phyloP scores from a whole-genome alignment of 345 rosid species.

The Lumnitzera littorea region DNA sequence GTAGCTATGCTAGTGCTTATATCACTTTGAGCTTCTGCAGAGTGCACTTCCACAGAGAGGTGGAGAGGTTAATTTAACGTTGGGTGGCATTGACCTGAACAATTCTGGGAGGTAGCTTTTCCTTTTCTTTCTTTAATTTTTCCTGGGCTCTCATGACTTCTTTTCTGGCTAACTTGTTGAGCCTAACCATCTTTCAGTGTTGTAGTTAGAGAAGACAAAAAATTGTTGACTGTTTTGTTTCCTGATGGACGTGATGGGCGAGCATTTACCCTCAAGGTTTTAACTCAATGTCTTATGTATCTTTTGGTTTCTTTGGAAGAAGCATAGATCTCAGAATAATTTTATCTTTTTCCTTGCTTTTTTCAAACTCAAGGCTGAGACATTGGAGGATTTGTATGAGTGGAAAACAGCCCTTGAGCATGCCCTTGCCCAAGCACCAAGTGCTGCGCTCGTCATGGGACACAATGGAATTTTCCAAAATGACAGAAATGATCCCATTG shows the following conservation, averaged over 20 bases:
- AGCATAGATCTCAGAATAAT: not conserved
- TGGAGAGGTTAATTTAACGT: conserved; percentile 89
- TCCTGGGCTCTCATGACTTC: conserved; percentile 15
- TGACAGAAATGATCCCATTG: conserved; percentile 65
- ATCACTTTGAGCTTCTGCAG: conserved; percentile 31
- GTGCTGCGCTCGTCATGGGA: conserved; percentile 95
- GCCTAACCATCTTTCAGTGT: conserved; percentile 49
- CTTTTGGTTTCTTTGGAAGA: not conserved
- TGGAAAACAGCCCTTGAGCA: conserved; percentile 94
- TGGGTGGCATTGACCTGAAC: conserved; percentile 96
- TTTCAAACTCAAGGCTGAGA: conserved; percentile 64
- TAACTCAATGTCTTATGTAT: not conserved
- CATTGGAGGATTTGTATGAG: conserved; percentile 81
- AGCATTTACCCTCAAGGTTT: conserved; percentile 97
- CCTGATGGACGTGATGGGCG: conserved; percentile 99
- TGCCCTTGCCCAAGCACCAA: conserved; percentile 96
- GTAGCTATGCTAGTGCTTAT: too few species aligned
- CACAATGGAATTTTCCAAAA: conserved; percentile 77
- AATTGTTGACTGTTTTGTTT: conserved; percentile 83
- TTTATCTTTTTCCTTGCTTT: conserved; percentile 1
- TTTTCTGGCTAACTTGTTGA: not conserved
- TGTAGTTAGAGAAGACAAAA: conserved; percentile 96
- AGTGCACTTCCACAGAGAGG: conserved; percentile 87
- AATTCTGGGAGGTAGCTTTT: conserved; percentile 83
- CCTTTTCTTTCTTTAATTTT: conserved; percentile 7